Evolutionary conservation across 306 rosid species (phyloP), one percentile per base, ranked within the genome.

Genomic region (Spatholobus suberectus): DNA sequence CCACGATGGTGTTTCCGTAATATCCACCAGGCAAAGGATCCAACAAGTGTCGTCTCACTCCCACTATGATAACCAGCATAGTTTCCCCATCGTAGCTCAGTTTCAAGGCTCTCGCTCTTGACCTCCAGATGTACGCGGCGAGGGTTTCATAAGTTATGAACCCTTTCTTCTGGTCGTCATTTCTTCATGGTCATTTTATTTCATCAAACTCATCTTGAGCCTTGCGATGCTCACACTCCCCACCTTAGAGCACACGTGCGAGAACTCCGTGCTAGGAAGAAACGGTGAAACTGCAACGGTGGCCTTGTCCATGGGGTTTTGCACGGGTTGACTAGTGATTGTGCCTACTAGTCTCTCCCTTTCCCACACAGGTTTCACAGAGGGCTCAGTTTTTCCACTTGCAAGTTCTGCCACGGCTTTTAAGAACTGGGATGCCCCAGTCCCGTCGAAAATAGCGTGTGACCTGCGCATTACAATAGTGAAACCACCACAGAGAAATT

Each of bases 361-460:
- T 51, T 85, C 88, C 90, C 90, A 88, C 49, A 85, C 83, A 3
- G 90, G 90, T 46, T 88, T 82, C 67, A 85, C 78, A 8, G 78
- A 68, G 1, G 86, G 87, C 59, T 82, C 88, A 5, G n/a, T 70
- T 61, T 79, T 71, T 2, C 90, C 88, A 18, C 73, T 75, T n/a
- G 88, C 85, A 17, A 88, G 83, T 79, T 88, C 90, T 14, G 76
- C 24, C 12, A 88, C 10, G n/a, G 88, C 83, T 58, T 38, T 14
- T 32, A 85, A 85, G 85, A 88, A 82, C 17, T 82, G 81, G 13
- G 75, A 59, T 0, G 58, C 83, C 0, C 90, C 87, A 15, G 8
- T 23, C 8, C 88, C 88, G 14, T 88, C 90, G 66, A 32, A 77
- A 8, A 81, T 66, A n/a, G 79, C 27, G 34, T 87, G 90, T 24